Conservation (phyloP, 1,284 basidiomycete species). For the Tilletia horrida region DNA sequence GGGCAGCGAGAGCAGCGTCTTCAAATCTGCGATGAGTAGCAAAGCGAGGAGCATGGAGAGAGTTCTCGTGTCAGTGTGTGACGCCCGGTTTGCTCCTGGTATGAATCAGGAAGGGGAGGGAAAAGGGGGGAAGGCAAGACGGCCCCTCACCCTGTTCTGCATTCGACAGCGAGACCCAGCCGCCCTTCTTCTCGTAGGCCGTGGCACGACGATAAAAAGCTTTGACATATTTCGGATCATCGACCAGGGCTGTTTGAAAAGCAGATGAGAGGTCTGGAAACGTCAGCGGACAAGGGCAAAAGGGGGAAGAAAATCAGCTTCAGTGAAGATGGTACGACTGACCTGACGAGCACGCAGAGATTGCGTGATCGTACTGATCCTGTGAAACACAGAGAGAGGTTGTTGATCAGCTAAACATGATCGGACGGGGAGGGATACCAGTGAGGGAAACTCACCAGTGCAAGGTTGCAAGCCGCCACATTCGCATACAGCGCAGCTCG, state of each 20-base stretch:
- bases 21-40: constrained; percentile 59
- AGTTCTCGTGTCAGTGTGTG: too few relatives aligned
- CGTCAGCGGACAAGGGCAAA: constrained; percentile 1
- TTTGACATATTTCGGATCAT: constrained; percentile 81
- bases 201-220: constrained; percentile 79
- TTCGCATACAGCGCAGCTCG: constrained; percentile 65
- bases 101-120: too few relatives aligned
- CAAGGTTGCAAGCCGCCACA: constrained; percentile 73
- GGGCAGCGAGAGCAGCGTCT: constrained; percentile 65
- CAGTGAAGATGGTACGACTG: constrained; percentile 11
- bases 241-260: constrained; percentile 66
- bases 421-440: too few relatives aligned
- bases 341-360: constrained; percentile 65
- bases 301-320: neutral
- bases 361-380: constrained; percentile 62
- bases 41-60: too few relatives aligned
- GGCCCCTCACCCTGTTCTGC: constrained; percentile 79
- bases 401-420: too few relatives aligned
- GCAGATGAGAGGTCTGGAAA: neutral
- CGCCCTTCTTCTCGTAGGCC: constrained; percentile 73
- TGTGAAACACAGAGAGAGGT: neutral
- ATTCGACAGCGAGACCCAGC: constrained; percentile 75
- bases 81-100: too few relatives aligned
- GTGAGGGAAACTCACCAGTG: constrained; percentile 68
- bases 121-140: constrained; percentile 12